These are phyloP conservation scores for Populus alba DNA, from an alignment of 345 rosid species.

Conservation along the genomic window DNA sequence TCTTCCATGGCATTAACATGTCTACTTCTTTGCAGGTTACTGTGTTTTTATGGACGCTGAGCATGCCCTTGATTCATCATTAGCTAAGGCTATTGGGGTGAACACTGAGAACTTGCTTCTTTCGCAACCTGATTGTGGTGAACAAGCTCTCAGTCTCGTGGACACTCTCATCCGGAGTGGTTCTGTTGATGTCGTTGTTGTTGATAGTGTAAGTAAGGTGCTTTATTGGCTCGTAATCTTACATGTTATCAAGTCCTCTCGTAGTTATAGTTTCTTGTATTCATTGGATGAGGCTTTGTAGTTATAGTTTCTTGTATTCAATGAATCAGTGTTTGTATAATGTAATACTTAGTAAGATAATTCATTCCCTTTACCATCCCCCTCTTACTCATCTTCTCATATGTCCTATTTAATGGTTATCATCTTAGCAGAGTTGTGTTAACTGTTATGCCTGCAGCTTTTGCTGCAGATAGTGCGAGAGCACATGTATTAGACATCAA, in stretches of 20 bases:
- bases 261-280: not conserved
- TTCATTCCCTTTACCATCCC: not conserved
- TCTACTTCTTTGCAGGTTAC: slow-evolving; percentile 45
- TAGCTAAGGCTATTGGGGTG: slow-evolving; percentile 85
- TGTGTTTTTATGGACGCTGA: slow-evolving; percentile 97
- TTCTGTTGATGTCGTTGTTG: slow-evolving; percentile 91
- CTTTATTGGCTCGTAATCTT: slow-evolving; percentile 13
- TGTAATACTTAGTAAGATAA: slow-evolving; percentile 1
- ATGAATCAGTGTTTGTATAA: not conserved
- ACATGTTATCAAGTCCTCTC: not conserved
- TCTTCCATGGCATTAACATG: slow-evolving; percentile 8
- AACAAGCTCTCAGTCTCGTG: slow-evolving; percentile 95
- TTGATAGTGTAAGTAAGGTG: slow-evolving; percentile 85
- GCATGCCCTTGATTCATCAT: slow-evolving; percentile 93
- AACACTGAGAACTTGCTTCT: slow-evolving; percentile 88
- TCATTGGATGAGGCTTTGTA: not conserved
- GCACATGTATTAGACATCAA: not conserved
- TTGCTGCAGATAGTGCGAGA: not conserved
- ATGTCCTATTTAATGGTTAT: not conserved
- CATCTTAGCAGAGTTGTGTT: not conserved
- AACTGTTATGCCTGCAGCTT: not conserved
- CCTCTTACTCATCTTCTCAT: too few species aligned
- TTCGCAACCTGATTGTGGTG: slow-evolving; percentile 98
- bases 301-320: not conserved
- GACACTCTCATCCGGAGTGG: slow-evolving; percentile 91